Base-by-base conservation (phyloP, 495 filamentous ascomycete genomes). In the Physcia stellaris region DNA sequence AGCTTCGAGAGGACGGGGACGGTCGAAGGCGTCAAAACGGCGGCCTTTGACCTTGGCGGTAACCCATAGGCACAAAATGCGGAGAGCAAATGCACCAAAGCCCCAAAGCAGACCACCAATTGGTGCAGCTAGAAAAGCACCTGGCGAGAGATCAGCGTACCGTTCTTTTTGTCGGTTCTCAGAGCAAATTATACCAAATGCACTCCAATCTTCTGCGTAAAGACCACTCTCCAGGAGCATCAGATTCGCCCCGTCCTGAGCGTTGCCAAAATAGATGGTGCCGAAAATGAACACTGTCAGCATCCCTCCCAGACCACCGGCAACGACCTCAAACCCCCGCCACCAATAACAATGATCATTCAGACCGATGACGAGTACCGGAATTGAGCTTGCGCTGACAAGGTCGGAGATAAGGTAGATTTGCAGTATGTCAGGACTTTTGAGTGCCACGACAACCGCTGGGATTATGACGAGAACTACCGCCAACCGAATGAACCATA, bases 321-420 rank as follows among this genome's bases (percentile, higher is more conserved):
- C 60, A 17, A 84, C 64, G 28, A 83, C 77, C 43, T 86, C 80
- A 45, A 81, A 77, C 9, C 81, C 81, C 12, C 75, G 65, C 71
- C 80, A 79, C 62, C 70, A 83, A 56, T 81, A 83, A 55, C 63
- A 71, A 2, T 47, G 46, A 24, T 77, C 67, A 22, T 55, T 70
- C 18, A 86, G 56, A 0, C 80, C 80, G 6, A 86, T 59, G 15
- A 82, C 54, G 5, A 86, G 63, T 4, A 77, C 67, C 1, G 80
- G 80, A 27, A 86, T 77, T 16, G 71, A 65, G 22, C 79, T 68
- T 5, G 80, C 75, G 35, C 77, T 79, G 18, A 84, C 66, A 5
- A 85, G 67, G 40, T 86, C 81, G 13, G 76, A 75, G 32, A 86
- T 82, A 24, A 86, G 63, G 56, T 79, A 86, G 43, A 86, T 83